A percentile compares a stretch with the other conserved stretches of the same genome.
Evolutionary conservation across 139 green algal genomes (phyloP).

Genomic region (Coelastrella sp.): DNA sequence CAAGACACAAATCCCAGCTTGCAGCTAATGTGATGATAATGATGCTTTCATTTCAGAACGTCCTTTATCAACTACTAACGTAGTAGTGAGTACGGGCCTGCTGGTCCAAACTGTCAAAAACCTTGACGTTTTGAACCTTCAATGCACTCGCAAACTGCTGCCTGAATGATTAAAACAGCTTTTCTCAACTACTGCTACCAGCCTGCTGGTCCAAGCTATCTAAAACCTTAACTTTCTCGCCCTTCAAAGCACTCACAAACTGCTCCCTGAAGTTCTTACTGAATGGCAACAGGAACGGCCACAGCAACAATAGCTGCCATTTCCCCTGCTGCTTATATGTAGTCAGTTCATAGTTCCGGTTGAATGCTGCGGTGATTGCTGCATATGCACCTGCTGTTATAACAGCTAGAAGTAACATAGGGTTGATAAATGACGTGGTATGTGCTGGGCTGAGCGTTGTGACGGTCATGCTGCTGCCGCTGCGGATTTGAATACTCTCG

Average conservation of each 20-base stretch:
- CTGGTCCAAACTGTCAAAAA: no score
- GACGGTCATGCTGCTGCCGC: slow-evolving; percentile 10
- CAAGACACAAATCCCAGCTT: no score
- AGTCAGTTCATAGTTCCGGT: slow-evolving; percentile 56
- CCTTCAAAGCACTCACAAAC: slow-evolving; percentile 51
- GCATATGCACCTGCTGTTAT: slow-evolving; percentile 51
- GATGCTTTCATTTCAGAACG: no score
- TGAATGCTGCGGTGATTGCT: slow-evolving; percentile 54
- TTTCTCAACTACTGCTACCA: background rate
- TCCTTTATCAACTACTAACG: no score
- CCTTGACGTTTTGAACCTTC: no score
- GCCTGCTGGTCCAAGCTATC: background rate
- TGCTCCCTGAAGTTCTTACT: slow-evolving; percentile 53
- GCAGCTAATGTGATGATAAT: no score
- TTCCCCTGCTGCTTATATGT: slow-evolving; percentile 50
- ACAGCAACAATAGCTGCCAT: slow-evolving; percentile 53
- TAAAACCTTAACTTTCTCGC: slow-evolving; percentile 41
- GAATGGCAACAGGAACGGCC: slow-evolving; percentile 56
- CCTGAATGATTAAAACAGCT: background rate
- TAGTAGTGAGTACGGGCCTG: no score
- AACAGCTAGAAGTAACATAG: slow-evolving; percentile 37
- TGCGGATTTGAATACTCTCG: slow-evolving; percentile 64
- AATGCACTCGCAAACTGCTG: no score
- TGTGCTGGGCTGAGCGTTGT: background rate
- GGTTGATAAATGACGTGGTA: slow-evolving; percentile 2